A percentile compares a stretch with the other conserved stretches of the same genome.
phyloP scores from a whole-genome alignment of 176 grass and related monocot species.

The Musa schizocarpa region DNA sequence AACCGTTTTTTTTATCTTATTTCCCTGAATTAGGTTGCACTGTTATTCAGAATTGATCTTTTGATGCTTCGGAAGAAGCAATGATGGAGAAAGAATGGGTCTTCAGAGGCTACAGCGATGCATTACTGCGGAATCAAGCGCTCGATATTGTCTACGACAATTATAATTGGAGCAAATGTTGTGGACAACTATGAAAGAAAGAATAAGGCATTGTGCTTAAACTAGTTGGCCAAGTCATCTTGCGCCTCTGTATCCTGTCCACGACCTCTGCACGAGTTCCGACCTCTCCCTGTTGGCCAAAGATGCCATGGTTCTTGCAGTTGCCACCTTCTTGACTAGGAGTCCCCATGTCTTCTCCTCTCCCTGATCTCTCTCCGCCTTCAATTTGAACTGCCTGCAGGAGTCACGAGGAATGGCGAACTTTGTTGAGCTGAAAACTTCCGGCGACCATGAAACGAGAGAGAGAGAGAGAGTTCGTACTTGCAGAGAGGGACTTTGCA shows the following conservation, averaged over 20 bases:
- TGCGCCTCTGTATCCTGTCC: slow-evolving; percentile 29
- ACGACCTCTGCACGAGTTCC: slow-evolving; percentile 35
- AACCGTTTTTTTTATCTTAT: too few species aligned
- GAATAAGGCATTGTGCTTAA: not conserved
- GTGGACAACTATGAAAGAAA: not conserved
- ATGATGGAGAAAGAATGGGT: too few species aligned
- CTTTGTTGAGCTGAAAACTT: not conserved
- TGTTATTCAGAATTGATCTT: too few species aligned
- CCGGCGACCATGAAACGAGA: not conserved
- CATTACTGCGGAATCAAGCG: too few species aligned
- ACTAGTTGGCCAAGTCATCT: not conserved
- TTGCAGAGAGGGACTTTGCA: slow-evolving; percentile 45
- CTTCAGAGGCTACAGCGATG: too few species aligned
- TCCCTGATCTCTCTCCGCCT: slow-evolving; percentile 26
- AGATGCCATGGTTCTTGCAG: slow-evolving; percentile 44
- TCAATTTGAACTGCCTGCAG: slow-evolving; percentile 54
- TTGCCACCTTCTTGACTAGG: slow-evolving; percentile 57
- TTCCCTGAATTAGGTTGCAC: too few species aligned
- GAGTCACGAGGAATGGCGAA: not conserved
- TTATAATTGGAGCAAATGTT: too few species aligned
- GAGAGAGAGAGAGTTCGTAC: slow-evolving; percentile 15
- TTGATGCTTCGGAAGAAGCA: too few species aligned
- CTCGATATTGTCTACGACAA: too few species aligned
- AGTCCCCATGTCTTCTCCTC: slow-evolving; percentile 45
- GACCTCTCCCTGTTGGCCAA: slow-evolving; percentile 37